Evolutionary conservation across 2,329 filamentous ascomycete genomes (phyloP).

Genomic region (Beauveria asiatica): DNA sequence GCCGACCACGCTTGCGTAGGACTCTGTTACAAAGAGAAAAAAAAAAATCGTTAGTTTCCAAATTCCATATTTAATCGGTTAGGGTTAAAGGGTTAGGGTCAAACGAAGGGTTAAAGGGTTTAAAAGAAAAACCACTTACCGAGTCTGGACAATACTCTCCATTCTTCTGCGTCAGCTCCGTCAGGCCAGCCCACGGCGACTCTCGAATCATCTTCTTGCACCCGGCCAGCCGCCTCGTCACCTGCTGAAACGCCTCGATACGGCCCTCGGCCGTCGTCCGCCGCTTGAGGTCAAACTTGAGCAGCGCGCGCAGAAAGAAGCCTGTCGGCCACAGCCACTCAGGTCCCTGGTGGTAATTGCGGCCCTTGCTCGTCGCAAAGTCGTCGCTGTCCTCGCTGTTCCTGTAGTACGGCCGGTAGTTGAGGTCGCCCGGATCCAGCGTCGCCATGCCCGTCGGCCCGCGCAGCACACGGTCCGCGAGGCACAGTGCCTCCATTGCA

Average conservation of each 20-base stretch:
- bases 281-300: conserved; percentile 80
- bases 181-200: conserved; percentile 80
- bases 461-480: conserved; percentile 71
- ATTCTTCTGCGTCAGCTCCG: conserved; percentile 86
- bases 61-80: neutral
- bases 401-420: conserved; percentile 91
- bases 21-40: conserved; percentile 56
- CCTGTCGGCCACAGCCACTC: conserved; percentile 98
- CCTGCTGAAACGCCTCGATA: conserved; percentile 88
- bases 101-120: too few species aligned
- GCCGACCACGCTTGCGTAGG: conserved; percentile 97
- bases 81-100: too few species aligned
- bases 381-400: conserved; percentile 90
- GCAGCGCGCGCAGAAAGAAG: conserved; percentile 84
- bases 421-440: conserved; percentile 81
- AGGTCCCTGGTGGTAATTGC: conserved; percentile 96
- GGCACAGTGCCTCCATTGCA: conserved; percentile 68
- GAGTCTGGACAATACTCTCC: conserved; percentile 81
- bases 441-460: conserved; percentile 94
- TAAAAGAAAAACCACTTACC: conserved; percentile 46
- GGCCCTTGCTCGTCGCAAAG: conserved; percentile 85
- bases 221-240: conserved; percentile 70
- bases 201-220: conserved; percentile 79
- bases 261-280: conserved; percentile 52
- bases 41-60: neutral